Conservation (phyloP, 345 rosid species). For the Durio zibethinus region DNA sequence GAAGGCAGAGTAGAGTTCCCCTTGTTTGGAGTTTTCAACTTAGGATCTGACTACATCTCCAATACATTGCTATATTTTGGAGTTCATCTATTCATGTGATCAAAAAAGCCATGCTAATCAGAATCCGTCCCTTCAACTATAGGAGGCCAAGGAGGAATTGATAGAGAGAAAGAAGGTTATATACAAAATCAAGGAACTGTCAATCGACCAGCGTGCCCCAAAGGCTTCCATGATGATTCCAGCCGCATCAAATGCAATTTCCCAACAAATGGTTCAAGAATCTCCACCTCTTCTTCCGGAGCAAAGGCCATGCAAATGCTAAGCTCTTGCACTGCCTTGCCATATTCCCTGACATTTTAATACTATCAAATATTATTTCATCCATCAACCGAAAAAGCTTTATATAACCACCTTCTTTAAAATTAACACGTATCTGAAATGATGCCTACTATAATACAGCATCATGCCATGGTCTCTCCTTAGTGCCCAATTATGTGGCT, state of each 20-base stretch:
- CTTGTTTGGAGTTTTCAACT: neutral
- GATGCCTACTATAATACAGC: constrained; percentile 70
- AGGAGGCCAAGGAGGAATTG: neutral
- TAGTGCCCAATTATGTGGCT: constrained; percentile 81
- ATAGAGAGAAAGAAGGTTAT: neutral
- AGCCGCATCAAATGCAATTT: constrained; percentile 78
- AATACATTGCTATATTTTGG: neutral
- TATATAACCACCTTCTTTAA: neutral
- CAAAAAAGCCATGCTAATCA: neutral
- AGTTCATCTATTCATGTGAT: neutral
- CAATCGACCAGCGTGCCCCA: constrained; percentile 54
- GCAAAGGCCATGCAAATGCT: constrained; percentile 94
- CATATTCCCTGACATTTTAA: constrained; percentile 49
- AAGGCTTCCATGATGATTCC: constrained; percentile 60
- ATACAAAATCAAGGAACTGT: constrained; percentile 43
- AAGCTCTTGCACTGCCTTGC: constrained; percentile 84
- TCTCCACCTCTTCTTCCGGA: constrained; percentile 66
- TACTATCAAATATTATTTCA: neutral
- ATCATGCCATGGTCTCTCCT: constrained; percentile 94
- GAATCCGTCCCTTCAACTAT: neutral
- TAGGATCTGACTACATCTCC: neutral
- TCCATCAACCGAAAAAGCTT: neutral
- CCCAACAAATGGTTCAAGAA: constrained; percentile 69
- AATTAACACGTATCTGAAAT: neutral
- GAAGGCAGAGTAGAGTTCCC: neutral